These are phyloP conservation scores for Friedmanniomyces simplex DNA, from an alignment of 495 filamentous ascomycete genomes.

Conservation along the genomic window DNA sequence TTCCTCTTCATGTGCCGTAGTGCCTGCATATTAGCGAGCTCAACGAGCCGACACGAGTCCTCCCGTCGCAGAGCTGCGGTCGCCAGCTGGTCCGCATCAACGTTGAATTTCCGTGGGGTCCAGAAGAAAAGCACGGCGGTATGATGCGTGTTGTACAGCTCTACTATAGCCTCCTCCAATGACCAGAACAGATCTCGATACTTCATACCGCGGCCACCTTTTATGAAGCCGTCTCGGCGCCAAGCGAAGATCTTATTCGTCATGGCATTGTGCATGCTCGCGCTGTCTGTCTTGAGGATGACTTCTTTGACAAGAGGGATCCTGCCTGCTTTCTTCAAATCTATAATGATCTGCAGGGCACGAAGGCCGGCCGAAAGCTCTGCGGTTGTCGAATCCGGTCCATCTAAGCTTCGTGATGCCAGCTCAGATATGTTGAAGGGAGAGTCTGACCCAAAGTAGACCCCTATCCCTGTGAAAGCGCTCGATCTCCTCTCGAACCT, in stretches of 20 bases:
- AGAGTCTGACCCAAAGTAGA: not conserved
- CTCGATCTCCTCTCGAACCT: not conserved
- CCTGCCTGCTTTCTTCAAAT: not conserved
- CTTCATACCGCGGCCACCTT: not conserved
- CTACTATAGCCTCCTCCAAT: not conserved
- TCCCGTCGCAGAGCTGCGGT: not conserved
- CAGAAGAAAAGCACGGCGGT: not conserved
- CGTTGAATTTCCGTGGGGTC: not conserved
- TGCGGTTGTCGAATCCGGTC: not conserved
- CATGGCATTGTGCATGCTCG: not conserved
- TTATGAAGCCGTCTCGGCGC: not conserved
- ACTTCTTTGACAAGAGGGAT: not conserved
- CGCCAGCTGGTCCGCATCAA: not conserved
- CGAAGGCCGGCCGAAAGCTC: not conserved
- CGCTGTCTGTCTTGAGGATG: not conserved
- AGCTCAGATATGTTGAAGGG: not conserved
- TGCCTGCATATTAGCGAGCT: no score
- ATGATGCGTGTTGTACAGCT: not conserved
- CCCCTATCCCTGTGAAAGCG: not conserved
- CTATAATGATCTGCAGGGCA: not conserved
- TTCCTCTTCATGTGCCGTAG: not conserved
- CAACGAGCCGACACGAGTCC: not conserved
- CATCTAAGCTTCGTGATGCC: not conserved
- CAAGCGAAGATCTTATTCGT: not conserved
- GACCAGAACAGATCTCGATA: not conserved